These are phyloP conservation scores for Annulohypoxylon stygium DNA, from an alignment of 495 filamentous ascomycete species.

Conservation along the genomic window DNA sequence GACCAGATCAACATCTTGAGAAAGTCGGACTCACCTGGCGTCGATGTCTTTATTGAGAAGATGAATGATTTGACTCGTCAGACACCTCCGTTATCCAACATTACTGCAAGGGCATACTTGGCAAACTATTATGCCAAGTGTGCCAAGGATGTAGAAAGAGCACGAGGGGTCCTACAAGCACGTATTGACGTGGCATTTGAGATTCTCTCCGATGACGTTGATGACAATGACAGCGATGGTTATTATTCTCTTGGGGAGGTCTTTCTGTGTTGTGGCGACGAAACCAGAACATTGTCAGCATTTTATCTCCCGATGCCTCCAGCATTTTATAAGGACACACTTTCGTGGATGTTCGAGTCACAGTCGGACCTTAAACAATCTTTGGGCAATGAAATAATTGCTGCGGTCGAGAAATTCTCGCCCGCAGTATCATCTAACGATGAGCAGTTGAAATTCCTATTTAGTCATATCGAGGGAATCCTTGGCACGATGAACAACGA, in stretches of 20 bases:
- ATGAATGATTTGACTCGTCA: neutral
- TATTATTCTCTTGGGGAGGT: slow-evolving; percentile 5
- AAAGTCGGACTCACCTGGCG: neutral
- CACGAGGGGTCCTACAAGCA: neutral
- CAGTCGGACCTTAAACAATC: neutral
- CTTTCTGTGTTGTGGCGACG: neutral
- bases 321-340: neutral
- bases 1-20: neutral
- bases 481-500: neutral
- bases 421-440: neutral
- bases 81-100: neutral
- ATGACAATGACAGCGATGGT: slow-evolving; percentile 6
- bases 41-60: neutral
- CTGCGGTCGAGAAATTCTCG: neutral
- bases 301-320: slow-evolving; percentile 5
- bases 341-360: neutral
- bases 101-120: neutral
- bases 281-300: neutral
- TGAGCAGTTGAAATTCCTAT: neutral
- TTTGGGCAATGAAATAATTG: neutral
- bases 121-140: slow-evolving; percentile 11
- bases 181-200: slow-evolving; percentile 2
- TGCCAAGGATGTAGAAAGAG: neutral
- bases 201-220: neutral
- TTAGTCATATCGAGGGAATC: neutral